Evolutionary conservation across 2,329 filamentous ascomycete species (phyloP).

Genomic region (Tolypocladium paradoxum): DNA sequence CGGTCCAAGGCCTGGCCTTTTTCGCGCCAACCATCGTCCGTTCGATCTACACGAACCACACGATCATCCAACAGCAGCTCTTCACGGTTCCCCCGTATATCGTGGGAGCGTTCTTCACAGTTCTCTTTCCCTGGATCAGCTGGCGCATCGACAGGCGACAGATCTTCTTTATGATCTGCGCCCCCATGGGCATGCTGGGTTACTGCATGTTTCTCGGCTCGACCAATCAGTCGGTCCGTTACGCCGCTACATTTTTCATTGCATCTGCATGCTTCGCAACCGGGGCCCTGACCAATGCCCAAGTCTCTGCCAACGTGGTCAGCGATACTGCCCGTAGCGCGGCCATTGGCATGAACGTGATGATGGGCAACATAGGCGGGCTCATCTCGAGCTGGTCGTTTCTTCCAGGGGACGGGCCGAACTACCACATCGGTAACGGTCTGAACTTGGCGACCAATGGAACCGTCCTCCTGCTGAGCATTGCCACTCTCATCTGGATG

Average conservation of each 20-base stretch:
- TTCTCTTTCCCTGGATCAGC: conserved; percentile 49
- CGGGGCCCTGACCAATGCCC: conserved; percentile 55
- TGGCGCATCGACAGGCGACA: conserved; percentile 50
- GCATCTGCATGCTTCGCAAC: conserved; percentile 52
- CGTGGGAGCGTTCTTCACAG: conserved; percentile 55
- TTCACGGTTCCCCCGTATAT: conserved; percentile 61
- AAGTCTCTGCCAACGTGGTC: conserved; percentile 59
- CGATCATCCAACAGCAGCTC: conserved; percentile 53
- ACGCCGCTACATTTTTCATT: conserved; percentile 61
- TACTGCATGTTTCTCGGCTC: conserved; percentile 61
- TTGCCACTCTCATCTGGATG: conserved; percentile 48
- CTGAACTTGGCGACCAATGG: conserved; percentile 51
- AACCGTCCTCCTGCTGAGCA: conserved; percentile 38
- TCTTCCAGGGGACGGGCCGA: conserved; percentile 50
- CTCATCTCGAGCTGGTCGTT: conserved; percentile 56
- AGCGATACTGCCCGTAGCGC: conserved; percentile 58
- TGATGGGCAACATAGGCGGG: conserved; percentile 65
- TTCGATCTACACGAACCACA: conserved; percentile 50
- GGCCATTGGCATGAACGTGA: conserved; percentile 55
- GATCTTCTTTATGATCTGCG: conserved; percentile 47
- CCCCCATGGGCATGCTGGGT: conserved; percentile 56
- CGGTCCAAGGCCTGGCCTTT: conserved; percentile 60
- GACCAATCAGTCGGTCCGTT: conserved; percentile 41
- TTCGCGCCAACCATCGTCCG: conserved; percentile 58
- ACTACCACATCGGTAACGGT: conserved; percentile 62